phyloP scores from a whole-genome alignment of 108 stramenopile species.

The Nannochloropsis gaditana region DNA sequence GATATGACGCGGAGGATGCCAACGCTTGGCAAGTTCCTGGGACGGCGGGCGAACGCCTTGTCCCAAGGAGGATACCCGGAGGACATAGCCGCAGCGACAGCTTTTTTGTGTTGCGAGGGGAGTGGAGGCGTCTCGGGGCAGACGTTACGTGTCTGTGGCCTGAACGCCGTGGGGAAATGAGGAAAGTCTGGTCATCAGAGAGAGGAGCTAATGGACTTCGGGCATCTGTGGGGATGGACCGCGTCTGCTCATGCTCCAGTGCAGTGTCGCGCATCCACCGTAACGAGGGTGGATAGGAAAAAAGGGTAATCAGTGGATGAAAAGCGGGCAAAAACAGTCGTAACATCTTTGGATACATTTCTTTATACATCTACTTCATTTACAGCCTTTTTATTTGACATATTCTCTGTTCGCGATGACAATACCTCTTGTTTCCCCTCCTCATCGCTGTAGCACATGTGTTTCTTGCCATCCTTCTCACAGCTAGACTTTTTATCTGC shows the following conservation, averaged over 20 bases:
- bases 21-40: constrained; percentile 14
- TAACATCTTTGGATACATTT: background rate
- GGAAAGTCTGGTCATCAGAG: background rate
- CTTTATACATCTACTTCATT: background rate
- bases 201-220: too few relatives aligned
- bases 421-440: background rate
- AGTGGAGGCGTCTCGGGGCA: constrained; percentile 23
- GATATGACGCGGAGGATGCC: constrained; percentile 29
- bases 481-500: background rate
- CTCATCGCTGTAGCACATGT: background rate
- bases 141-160: constrained; percentile 34
- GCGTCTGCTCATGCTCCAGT: too few relatives aligned
- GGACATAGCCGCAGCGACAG: constrained; percentile 21
- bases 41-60: constrained; percentile 10
- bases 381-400: background rate
- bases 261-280: too few relatives aligned
- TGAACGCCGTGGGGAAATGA: background rate
- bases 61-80: constrained; percentile 21
- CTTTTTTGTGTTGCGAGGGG: background rate
- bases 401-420: background rate
- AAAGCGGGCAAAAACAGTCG: too few relatives aligned
- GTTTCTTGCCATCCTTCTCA: background rate
- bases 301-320: too few relatives aligned
- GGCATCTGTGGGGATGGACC: too few relatives aligned
- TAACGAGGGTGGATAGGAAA: too few relatives aligned